Evolutionary conservation across 2,329 filamentous ascomycete genomes (phyloP).

Genomic region (Epichloe sylvatica): DNA sequence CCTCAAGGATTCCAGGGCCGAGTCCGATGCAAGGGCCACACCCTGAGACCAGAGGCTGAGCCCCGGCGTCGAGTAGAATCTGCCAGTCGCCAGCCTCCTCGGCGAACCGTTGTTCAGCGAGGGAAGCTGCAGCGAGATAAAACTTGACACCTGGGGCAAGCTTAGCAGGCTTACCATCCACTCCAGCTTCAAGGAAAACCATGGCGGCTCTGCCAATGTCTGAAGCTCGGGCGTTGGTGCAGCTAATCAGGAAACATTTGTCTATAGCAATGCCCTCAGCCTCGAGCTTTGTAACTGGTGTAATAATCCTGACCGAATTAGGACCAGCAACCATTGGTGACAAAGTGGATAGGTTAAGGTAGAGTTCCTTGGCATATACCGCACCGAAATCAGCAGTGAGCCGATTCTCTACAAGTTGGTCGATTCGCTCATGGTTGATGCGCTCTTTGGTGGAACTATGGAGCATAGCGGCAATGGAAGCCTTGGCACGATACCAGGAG

Average conservation of each 20-base stretch:
- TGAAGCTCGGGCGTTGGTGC: constrained; percentile 72
- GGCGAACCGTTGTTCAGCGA: constrained; percentile 59
- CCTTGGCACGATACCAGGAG: constrained; percentile 63
- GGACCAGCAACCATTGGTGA: constrained; percentile 77
- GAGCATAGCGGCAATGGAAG: constrained; percentile 53
- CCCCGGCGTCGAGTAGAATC: constrained; percentile 46
- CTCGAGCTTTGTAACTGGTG: constrained; percentile 60
- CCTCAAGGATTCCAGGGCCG: constrained; percentile 61
- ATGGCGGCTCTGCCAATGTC: constrained; percentile 39
- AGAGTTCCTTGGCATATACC: constrained; percentile 69
- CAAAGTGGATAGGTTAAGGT: constrained; percentile 68
- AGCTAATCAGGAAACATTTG: constrained; percentile 78
- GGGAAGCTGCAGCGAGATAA: constrained; percentile 80
- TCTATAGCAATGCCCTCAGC: constrained; percentile 61
- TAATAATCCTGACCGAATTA: constrained; percentile 81
- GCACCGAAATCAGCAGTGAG: constrained; percentile 62
- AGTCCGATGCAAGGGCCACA: constrained; percentile 83
- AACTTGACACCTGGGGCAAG: constrained; percentile 65
- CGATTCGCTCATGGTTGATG: constrained; percentile 59
- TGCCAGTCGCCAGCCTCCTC: constrained; percentile 82
- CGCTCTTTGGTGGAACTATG: constrained; percentile 34
- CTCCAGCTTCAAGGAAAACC: constrained; percentile 65
- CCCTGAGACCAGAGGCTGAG: constrained; percentile 44
- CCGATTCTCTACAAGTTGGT: constrained; percentile 55
- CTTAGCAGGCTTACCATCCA: constrained; percentile 45